Conservation (phyloP, 1,284 basidiomycete genomes). For the Grifola frondosa region DNA sequence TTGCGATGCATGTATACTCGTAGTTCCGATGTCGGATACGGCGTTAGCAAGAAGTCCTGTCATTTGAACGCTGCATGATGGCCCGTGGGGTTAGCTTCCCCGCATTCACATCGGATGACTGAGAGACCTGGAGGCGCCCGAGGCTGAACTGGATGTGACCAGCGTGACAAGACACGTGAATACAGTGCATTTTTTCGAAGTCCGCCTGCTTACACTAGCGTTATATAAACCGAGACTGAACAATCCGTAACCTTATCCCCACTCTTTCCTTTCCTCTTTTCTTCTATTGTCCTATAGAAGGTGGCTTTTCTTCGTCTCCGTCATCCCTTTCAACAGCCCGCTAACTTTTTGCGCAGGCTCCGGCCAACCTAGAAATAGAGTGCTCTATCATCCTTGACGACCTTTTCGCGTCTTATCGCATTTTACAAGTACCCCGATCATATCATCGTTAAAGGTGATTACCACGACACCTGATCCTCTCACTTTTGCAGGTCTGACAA, state of each 20-base stretch:
- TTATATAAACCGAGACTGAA: slow-evolving; percentile 28
- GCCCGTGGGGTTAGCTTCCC: slow-evolving; percentile 19
- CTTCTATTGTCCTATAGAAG: slow-evolving; percentile 48
- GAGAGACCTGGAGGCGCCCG: slow-evolving; percentile 1
- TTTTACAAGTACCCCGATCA: slow-evolving; percentile 29
- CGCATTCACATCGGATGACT: slow-evolving; percentile 15
- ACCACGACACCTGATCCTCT: slow-evolving; percentile 6
- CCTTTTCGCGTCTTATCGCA: slow-evolving; percentile 33
- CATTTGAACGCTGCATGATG: slow-evolving; percentile 6
- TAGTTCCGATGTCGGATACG: slow-evolving; percentile 17
- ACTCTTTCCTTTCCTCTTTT: slow-evolving; percentile 33
- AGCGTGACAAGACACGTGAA: slow-evolving; percentile 24
- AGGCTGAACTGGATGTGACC: not conserved
- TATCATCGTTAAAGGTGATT: slow-evolving; percentile 31
- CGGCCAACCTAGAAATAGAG: slow-evolving; percentile 37
- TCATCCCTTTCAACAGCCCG: slow-evolving; percentile 6
- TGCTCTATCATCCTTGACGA: slow-evolving; percentile 38
- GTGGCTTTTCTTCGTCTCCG: slow-evolving; percentile 30
- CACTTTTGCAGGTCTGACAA: slow-evolving; percentile 16
- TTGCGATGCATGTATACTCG: slow-evolving; percentile 10
- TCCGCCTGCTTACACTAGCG: slow-evolving; percentile 19
- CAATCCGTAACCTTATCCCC: slow-evolving; percentile 23
- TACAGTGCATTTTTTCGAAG: slow-evolving; percentile 29
- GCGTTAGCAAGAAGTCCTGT: slow-evolving; percentile 15
- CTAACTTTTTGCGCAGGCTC: slow-evolving; percentile 23